A percentile compares a stretch with the other conserved stretches of the same genome.
Evolutionary conservation across 2,329 filamentous ascomycete genomes (phyloP).

Genomic region (Talaromyces marneffei): DNA sequence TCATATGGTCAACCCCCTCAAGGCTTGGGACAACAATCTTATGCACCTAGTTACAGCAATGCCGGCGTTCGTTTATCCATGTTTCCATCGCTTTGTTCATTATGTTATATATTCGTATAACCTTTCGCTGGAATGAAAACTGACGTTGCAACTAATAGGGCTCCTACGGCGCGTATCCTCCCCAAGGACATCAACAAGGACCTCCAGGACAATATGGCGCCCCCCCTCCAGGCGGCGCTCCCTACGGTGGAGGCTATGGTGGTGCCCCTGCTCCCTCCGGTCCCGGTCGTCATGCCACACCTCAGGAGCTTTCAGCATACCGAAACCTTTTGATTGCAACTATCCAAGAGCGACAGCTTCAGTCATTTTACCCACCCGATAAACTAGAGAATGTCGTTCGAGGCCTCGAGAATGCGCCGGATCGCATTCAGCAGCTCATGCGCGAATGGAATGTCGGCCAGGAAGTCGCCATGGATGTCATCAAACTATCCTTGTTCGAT

Average conservation of each 20-base stretch:
- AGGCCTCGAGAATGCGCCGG: conserved; percentile 27
- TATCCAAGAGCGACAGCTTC: conserved; percentile 56
- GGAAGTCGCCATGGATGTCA: conserved; percentile 58
- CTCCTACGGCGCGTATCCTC: conserved; percentile 20
- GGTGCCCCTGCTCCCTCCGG: conserved; percentile 25
- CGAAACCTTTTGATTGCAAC: conserved; percentile 51
- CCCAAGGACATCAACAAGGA: conserved; percentile 23
- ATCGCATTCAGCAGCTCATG: conserved; percentile 51
- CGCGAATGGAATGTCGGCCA: conserved; percentile 52
- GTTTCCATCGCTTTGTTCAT: not conserved
- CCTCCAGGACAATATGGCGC: conserved; percentile 20
- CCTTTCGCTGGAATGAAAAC: not conserved
- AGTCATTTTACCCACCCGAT: conserved; percentile 54
- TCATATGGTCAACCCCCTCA: conserved; percentile 28
- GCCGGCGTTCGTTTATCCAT: conserved; percentile 17
- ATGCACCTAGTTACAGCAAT: conserved; percentile 25
- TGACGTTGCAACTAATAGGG: not conserved
- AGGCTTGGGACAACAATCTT: conserved; percentile 20
- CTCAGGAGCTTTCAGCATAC: conserved; percentile 51
- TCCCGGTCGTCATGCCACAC: conserved; percentile 32
- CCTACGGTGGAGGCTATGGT: conserved; percentile 21
- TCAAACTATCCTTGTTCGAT: conserved; percentile 58
- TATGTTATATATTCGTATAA: not conserved
- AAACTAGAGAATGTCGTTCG: conserved; percentile 34
- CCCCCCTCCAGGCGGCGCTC: conserved; percentile 25